Evolutionary conservation across 2,329 filamentous ascomycete genomes (phyloP).

Genomic region (Fusarium lateritium): DNA sequence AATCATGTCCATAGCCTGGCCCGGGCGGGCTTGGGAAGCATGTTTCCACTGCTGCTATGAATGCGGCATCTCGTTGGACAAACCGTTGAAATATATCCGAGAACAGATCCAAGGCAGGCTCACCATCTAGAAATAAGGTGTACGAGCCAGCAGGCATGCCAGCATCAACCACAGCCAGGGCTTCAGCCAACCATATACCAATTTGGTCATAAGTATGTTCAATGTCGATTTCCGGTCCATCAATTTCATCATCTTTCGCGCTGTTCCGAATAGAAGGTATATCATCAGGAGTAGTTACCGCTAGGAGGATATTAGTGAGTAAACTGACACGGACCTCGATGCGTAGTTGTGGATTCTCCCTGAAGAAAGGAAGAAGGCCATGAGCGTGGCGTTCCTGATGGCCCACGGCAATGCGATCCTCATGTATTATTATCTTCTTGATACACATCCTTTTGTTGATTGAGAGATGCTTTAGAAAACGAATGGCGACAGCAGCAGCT

Average conservation of each 20-base stretch:
- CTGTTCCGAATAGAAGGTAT: background rate
- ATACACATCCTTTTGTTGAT: background rate
- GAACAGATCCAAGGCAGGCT: background rate
- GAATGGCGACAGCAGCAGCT: constrained; percentile 8
- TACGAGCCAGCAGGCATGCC: constrained; percentile 12
- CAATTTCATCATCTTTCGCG: background rate
- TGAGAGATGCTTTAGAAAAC: background rate
- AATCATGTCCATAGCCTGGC: background rate
- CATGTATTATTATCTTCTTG: background rate
- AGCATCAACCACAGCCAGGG: background rate
- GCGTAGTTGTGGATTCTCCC: background rate
- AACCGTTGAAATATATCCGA: constrained; percentile 1
- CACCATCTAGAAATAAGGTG: constrained; percentile 11
- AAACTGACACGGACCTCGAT: constrained; percentile 3
- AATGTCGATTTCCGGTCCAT: no score
- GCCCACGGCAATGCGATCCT: background rate
- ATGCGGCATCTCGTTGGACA: background rate
- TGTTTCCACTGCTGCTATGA: background rate
- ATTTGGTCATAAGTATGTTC: background rate
- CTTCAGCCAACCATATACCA: background rate
- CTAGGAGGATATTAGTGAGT: background rate
- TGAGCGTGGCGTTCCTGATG: background rate
- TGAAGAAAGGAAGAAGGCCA: background rate
- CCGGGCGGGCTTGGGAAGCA: background rate
- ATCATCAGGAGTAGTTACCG: background rate